These are phyloP conservation scores for Citrus medica DNA, from an alignment of 345 rosid species.

Conservation along the genomic window DNA sequence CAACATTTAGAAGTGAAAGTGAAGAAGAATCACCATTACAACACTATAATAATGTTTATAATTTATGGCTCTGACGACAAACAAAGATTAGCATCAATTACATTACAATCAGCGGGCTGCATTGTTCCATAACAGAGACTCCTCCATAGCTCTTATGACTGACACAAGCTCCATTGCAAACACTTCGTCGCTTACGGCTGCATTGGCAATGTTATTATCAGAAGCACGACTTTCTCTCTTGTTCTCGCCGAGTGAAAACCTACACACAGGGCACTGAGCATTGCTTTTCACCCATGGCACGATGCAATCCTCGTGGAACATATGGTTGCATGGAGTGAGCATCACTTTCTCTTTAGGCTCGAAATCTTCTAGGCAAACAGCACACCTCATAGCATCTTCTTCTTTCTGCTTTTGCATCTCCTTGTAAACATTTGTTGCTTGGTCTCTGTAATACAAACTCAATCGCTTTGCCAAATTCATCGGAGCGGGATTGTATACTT, in stretches of 20 bases:
- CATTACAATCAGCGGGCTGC: conserved; percentile 7
- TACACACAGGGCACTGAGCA: conserved; percentile 74
- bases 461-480: conserved; percentile 43
- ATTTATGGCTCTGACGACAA: too few relatives aligned
- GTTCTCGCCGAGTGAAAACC: conserved; percentile 42
- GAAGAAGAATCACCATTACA: too few relatives aligned
- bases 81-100: background rate
- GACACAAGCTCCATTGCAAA: conserved; percentile 31
- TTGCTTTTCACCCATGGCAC: conserved; percentile 68
- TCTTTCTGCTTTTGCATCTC: conserved; percentile 22
- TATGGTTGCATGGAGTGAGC: conserved; percentile 78
- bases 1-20: too few relatives aligned
- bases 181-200: conserved; percentile 17
- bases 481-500: conserved; percentile 50
- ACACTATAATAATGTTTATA: too few relatives aligned
- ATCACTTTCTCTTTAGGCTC: conserved; percentile 57
- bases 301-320: conserved; percentile 86
- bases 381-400: conserved; percentile 58
- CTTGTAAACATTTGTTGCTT: background rate
- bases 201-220: background rate
- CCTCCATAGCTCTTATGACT: conserved; percentile 46
- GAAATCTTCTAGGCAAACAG: conserved; percentile 82
- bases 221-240: background rate
- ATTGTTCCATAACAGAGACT: conserved; percentile 28
- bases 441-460: conserved; percentile 53